These are phyloP conservation scores for Suhomyces choctaworum DNA, from an alignment of 1,139 yeast genomes.

Conservation along the genomic window DNA sequence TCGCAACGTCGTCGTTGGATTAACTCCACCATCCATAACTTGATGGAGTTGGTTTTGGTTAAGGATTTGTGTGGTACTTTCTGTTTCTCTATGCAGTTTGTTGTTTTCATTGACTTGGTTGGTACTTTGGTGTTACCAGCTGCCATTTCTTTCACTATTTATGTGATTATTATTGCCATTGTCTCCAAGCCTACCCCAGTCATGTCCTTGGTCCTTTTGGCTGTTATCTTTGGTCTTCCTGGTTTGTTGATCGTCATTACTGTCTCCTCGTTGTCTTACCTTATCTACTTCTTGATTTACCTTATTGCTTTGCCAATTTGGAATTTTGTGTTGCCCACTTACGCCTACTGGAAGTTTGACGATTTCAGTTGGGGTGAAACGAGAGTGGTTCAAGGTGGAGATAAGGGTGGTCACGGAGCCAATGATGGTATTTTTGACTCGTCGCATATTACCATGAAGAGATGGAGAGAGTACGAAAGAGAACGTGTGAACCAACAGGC, in stretches of 20 bases:
- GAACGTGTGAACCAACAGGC: slow-evolving; percentile 47
- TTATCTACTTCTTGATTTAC: slow-evolving; percentile 82
- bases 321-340: slow-evolving; percentile 88
- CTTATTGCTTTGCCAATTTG: slow-evolving; percentile 85
- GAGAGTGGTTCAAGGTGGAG: slow-evolving; percentile 79
- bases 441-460: slow-evolving; percentile 80
- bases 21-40: slow-evolving; percentile 93
- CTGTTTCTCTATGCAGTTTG: slow-evolving; percentile 96
- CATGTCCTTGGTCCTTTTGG: slow-evolving; percentile 76
- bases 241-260: slow-evolving; percentile 86
- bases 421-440: slow-evolving; percentile 85
- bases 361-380: slow-evolving; percentile 99
- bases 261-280: slow-evolving; percentile 72
- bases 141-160: slow-evolving; percentile 83
- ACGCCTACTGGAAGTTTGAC: slow-evolving; percentile 96
- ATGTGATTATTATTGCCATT: slow-evolving; percentile 76
- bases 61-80: slow-evolving; percentile 95
- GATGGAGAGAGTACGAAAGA: slow-evolving; percentile 92
- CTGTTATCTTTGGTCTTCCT: slow-evolving; percentile 84
- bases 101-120: slow-evolving; percentile 79
- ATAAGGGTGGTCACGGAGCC: slow-evolving; percentile 62
- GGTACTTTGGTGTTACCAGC: slow-evolving; percentile 94
- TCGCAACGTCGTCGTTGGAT: slow-evolving; percentile 99
- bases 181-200: slow-evolving; percentile 82
- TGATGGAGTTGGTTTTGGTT: slow-evolving; percentile 86